These are phyloP conservation scores for Colletotrichum cuscutae DNA, from an alignment of 2,329 filamentous ascomycete species.

Conservation along the genomic window DNA sequence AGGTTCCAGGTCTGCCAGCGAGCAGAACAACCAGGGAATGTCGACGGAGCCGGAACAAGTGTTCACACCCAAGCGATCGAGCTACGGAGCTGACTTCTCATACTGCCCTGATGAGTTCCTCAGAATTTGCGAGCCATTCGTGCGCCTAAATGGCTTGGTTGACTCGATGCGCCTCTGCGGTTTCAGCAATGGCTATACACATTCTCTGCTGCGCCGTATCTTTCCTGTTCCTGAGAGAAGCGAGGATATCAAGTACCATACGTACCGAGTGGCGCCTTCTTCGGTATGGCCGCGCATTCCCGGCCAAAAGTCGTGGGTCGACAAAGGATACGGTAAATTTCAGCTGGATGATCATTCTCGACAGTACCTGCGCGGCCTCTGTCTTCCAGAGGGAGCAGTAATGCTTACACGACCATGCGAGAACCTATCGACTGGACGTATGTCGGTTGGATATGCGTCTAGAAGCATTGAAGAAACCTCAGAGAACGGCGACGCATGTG, in stretches of 20 bases:
- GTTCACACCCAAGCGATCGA: constrained; percentile 17
- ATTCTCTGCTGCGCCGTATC: constrained; percentile 40
- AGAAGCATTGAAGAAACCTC: neutral
- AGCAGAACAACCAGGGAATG: neutral
- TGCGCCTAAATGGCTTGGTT: constrained; percentile 43
- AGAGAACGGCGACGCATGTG: neutral
- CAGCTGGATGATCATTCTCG: constrained; percentile 21
- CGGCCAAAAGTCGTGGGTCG: constrained; percentile 27
- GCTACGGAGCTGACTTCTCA: constrained; percentile 13
- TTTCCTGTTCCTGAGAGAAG: constrained; percentile 36
- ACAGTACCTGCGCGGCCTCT: constrained; percentile 14
- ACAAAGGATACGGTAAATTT: constrained; percentile 5
- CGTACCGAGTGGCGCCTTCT: constrained; percentile 28
- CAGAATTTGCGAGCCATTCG: constrained; percentile 44
- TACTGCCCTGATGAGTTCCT: constrained; percentile 47
- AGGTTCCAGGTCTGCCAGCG: neutral
- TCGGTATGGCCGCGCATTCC: constrained; percentile 30
- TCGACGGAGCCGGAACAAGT: neutral
- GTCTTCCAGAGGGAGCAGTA: constrained; percentile 20
- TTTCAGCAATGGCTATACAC: constrained; percentile 46
- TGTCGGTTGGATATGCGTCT: neutral
- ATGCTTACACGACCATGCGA: constrained; percentile 11
- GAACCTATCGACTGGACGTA: neutral
- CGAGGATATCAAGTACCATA: constrained; percentile 14
- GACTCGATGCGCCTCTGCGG: constrained; percentile 48